Percentiles rank a stretch among this genome's conserved stretches.
Conservation (phyloP, 169 alveolate genomes). For the Plasmodium gonderi region DNA sequence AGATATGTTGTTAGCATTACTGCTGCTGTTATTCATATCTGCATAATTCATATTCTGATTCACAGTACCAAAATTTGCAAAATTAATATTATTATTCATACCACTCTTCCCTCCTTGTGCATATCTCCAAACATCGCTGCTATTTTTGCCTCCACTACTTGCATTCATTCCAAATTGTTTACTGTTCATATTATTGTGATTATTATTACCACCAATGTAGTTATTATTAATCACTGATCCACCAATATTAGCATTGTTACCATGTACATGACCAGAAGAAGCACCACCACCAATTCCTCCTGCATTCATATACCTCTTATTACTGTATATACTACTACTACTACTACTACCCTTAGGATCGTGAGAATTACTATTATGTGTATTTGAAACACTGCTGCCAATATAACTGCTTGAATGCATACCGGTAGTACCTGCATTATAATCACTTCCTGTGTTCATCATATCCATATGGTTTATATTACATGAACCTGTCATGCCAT, state of each 20-base stretch:
- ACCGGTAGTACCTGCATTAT: slow-evolving; percentile 5
- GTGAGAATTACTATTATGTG: neutral
- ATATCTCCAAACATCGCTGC: slow-evolving; percentile 36
- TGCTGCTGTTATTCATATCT: neutral
- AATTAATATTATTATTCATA: neutral
- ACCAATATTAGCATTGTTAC: neutral
- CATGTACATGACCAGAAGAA: neutral
- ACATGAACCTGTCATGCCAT: slow-evolving; percentile 7
- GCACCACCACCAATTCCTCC: slow-evolving; percentile 1
- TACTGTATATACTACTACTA: neutral
- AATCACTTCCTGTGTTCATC: neutral
- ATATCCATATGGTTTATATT: slow-evolving; percentile 1
- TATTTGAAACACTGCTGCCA: neutral
- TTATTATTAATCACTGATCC: neutral
- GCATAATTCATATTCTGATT: slow-evolving; percentile 8
- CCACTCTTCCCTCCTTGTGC: neutral
- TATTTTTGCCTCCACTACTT: slow-evolving; percentile 4
- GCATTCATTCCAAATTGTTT: neutral
- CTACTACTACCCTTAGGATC: neutral
- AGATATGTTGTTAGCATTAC: neutral
- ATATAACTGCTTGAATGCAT: neutral
- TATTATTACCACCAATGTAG: neutral
- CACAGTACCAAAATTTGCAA: neutral
- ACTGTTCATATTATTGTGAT: neutral
- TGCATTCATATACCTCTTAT: neutral